Base-by-base conservation (phyloP, 129 eudicot genomes). In the sunflower (Helianthus annuus) region DNA sequence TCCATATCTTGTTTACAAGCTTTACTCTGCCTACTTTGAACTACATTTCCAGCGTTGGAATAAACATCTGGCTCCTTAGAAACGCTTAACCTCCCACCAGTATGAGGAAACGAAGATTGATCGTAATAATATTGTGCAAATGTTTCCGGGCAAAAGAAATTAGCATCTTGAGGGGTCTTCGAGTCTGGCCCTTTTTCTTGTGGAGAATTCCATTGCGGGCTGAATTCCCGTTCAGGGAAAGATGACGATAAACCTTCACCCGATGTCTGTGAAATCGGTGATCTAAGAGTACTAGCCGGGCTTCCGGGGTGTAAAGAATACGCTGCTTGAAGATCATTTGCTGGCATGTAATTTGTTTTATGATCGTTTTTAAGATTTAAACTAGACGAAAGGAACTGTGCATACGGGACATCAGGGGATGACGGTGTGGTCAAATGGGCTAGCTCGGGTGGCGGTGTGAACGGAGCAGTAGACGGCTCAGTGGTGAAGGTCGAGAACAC, bases 381-480 rank as follows among this genome's bases (percentile, higher is more conserved):
- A 64, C 85, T 66, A 40, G 96, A 90, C 17, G 97, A 80, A 32
- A 90, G 96, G 76, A 94, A 88, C 72, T 83, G 96, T 16, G 99
- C 99, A 51, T 82, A 94, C 44, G 99, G 99, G 51, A 94, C 99
- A 53, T 94, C 99, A 0, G 99, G 99, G 32, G 97, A 90, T 61
- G 99, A 94, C 7, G 99, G 99, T 39, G 97, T 94, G 51, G 99
- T 94, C 29, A 90, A 57, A 73, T 90, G 96, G 8, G 99, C 99
- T 59, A 88, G 60, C 67, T 94, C 99, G 0, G 99, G 99, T 38
- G 99, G 99, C 8, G 99, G 99, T 7, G 99, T 94, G 24, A 90
- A 76, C 64, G 99, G 99, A 36, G 99, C 99, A 8, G 97, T 94
- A n/a, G 99, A 94, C 27, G 99, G 99, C 75, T 94, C 99, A 32